These are phyloP conservation scores for Dendrobium chrysotoxum DNA, from an alignment of 106 monocot species.

Conservation along the genomic window DNA sequence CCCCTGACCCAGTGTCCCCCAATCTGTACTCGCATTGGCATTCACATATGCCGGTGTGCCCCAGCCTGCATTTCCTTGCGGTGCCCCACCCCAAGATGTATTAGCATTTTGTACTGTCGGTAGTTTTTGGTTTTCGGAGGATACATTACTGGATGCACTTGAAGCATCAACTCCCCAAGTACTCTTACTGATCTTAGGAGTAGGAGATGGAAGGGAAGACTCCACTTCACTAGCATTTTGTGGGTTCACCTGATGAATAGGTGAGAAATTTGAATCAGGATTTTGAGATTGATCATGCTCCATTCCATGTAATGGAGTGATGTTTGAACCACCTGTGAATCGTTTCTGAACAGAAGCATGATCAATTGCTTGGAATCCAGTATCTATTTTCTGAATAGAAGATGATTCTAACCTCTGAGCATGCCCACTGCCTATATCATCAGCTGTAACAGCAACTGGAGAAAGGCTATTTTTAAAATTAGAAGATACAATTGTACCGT, in stretches of 20 bases:
- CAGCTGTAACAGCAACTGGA: background rate
- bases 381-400: constrained; percentile 7
- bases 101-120: constrained; percentile 9
- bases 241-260: constrained; percentile 7
- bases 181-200: constrained; percentile 14
- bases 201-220: constrained; percentile 61
- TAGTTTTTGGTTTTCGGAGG: background rate
- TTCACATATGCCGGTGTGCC: background rate
- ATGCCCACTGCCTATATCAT: background rate
- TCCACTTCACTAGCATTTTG: constrained; percentile 13
- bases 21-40: background rate
- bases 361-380: background rate
- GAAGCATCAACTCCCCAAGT: background rate
- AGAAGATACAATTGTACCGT: background rate
- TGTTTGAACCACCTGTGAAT: constrained; percentile 6
- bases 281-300: constrained; percentile 11
- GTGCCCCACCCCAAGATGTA: constrained; percentile 4
- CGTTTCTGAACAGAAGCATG: background rate
- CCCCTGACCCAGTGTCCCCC: constrained; percentile 1
- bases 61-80: constrained; percentile 7
- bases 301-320: background rate
- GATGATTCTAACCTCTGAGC: background rate
- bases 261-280: constrained; percentile 5
- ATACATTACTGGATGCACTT: background rate
- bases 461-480: constrained; percentile 11